Conservation (phyloP, 768 basidiomycete genomes). For the Scleroderma citrinum region DNA sequence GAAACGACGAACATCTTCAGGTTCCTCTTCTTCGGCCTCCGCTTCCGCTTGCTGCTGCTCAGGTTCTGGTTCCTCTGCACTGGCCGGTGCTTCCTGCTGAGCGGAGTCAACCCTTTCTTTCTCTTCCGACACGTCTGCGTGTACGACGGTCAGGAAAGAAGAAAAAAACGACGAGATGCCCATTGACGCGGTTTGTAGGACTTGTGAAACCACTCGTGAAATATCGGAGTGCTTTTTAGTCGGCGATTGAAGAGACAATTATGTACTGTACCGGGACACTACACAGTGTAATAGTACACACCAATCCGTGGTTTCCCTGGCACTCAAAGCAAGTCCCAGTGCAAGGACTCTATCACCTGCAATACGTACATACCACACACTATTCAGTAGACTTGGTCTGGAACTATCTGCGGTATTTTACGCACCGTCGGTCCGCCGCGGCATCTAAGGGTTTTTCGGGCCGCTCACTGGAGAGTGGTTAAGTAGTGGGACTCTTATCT, state of each 20-base stretch:
- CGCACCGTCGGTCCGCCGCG: no score
- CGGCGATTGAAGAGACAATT: slow-evolving; percentile 15
- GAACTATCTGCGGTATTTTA: no score
- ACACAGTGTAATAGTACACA: no score
- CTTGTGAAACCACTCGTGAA: slow-evolving; percentile 13
- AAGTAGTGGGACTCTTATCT: no score
- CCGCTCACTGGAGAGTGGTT: no score
- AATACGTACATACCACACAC: no score
- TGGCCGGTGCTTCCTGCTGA: slow-evolving; percentile 29
- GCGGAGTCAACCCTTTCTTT: slow-evolving; percentile 28
- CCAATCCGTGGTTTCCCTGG: no score
- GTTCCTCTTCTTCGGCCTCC: slow-evolving; percentile 53
- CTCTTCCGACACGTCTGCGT: slow-evolving; percentile 34
- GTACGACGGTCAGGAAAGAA: slow-evolving; percentile 34
- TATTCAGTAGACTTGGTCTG: no score
- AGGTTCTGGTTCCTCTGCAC: slow-evolving; percentile 8
- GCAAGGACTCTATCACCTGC: no score
- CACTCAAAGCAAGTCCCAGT: no score
- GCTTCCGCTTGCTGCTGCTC: slow-evolving; percentile 34
- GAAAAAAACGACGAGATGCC: slow-evolving; percentile 40
- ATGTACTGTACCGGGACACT: no score
- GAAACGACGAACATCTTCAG: slow-evolving; percentile 68
- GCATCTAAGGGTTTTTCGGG: no score
- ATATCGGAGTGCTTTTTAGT: slow-evolving; percentile 18
- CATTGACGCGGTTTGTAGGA: slow-evolving; percentile 23